Evolutionary conservation across 768 basidiomycete species (phyloP), one percentile per base, ranked within the genome.

Genomic region (Kwoniella sp.): DNA sequence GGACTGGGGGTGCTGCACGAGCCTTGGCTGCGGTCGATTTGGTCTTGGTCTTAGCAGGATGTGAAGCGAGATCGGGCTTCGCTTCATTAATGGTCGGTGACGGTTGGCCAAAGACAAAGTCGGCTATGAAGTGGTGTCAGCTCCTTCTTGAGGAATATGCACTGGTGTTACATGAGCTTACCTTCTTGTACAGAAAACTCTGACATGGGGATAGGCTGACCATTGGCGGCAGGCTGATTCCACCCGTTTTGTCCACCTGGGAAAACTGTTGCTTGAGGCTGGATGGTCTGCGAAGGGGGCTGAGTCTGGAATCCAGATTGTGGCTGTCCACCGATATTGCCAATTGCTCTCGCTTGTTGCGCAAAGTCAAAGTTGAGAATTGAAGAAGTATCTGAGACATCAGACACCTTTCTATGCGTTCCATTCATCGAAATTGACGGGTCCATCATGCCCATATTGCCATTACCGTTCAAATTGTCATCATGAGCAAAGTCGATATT

Each of bases 371-470:
- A 59, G 24, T 60, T 49, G 22, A 56, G 49, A 19, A 36, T 33
- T 30, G 48, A 48, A 40, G 52, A 58, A 29, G 13, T 37, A 33
- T 58, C 53, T 17, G 37, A 36, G 3, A 21, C 29, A 12, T 25
- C 19, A 2, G 58, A 59, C 15, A 29, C 36, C 36, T 33, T 52
- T 7, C 50, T n/a, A 6, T 37, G 8, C 22, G 10, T 21, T 12
- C 48, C 44, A 13, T 48, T 24, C 36, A 44, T 19, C 10, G 50
- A 29, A 56, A 55, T 26, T 8, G 51, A 33, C 30, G 62, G 37
- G 46, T 64, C 69, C 27, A 68, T 40, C 63, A 74, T 47, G 49
- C 62, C 66, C 22, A 65, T 61, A 19, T 19, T 44, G 17, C 40
- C 17, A 24, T 58, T 58, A 9, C 68, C 67, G 13, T 68, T 67